These are phyloP conservation scores for Phytopythium montanum DNA, from an alignment of 352 stramenopile species.

Conservation along the genomic window DNA sequence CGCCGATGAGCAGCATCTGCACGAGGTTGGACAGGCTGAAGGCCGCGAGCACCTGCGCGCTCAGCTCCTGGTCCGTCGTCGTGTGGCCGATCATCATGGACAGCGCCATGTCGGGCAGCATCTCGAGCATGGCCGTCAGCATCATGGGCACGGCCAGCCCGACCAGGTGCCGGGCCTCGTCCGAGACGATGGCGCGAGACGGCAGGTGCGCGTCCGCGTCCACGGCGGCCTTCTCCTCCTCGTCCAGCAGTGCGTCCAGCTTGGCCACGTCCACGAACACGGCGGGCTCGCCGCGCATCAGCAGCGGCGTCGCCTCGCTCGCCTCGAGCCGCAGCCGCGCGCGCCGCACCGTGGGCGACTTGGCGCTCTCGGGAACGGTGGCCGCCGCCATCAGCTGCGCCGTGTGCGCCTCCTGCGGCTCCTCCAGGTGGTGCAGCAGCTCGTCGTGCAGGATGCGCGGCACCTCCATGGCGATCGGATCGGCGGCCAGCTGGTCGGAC, in stretches of 20 bases:
- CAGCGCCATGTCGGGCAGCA: slow-evolving; percentile 39
- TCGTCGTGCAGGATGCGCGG: slow-evolving; percentile 46
- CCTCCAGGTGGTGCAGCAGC: slow-evolving; percentile 43
- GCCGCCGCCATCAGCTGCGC: slow-evolving; percentile 14
- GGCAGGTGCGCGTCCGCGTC: slow-evolving; percentile 18
- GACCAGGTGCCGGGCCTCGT: slow-evolving; percentile 28
- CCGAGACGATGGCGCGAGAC: slow-evolving; percentile 29
- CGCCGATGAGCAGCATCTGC: slow-evolving; percentile 47
- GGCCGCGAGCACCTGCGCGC: slow-evolving; percentile 52
- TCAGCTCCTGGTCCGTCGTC: slow-evolving; percentile 27
- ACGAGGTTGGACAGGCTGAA: slow-evolving; percentile 48
- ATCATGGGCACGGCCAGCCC: slow-evolving; percentile 42
- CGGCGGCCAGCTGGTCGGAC: neutral
- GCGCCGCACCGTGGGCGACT: slow-evolving; percentile 3
- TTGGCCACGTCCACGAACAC: slow-evolving; percentile 22
- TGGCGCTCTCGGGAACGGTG: slow-evolving; percentile 8
- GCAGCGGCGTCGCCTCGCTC: slow-evolving; percentile 22
- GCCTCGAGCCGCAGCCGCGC: neutral
- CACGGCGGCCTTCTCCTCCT: slow-evolving; percentile 30
- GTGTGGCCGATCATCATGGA: slow-evolving; percentile 65
- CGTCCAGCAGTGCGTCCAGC: slow-evolving; percentile 30
- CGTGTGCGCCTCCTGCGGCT: slow-evolving; percentile 31
- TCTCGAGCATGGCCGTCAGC: slow-evolving; percentile 40
- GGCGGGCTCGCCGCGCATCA: slow-evolving; percentile 7
- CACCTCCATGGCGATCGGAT: slow-evolving; percentile 32